Percentiles rank a stretch among this genome's conserved stretches.
These are phyloP conservation scores for Curvularia verruculosa DNA, from an alignment of 2,329 filamentous ascomycete genomes.

Conservation along the genomic window DNA sequence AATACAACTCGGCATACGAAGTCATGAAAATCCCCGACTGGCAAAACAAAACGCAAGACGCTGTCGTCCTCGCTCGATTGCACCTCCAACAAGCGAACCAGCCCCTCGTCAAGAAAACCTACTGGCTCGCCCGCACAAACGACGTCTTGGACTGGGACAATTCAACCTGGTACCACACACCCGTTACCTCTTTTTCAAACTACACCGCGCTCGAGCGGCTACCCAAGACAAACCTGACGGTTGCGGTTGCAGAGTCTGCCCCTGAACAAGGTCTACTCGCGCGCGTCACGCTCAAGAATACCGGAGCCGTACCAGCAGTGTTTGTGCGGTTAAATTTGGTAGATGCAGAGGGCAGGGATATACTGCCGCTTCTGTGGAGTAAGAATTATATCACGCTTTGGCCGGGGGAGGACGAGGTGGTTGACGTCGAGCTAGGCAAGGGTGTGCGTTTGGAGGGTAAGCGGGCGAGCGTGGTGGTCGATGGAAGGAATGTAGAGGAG, in stretches of 20 bases:
- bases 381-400: constrained; percentile 69
- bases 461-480: constrained; percentile 3
- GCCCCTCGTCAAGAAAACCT: constrained; percentile 63
- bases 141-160: constrained; percentile 63
- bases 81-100: constrained; percentile 48
- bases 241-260: background rate
- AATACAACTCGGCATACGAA: constrained; percentile 51
- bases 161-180: constrained; percentile 66
- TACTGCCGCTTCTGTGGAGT: constrained; percentile 62
- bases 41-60: constrained; percentile 42
- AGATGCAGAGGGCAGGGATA: constrained; percentile 52
- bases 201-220: constrained; percentile 53
- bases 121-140: constrained; percentile 59
- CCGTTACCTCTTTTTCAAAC: constrained; percentile 59
- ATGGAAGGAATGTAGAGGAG: constrained; percentile 17
- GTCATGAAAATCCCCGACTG: constrained; percentile 38
- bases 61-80: constrained; percentile 59
- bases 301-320: constrained; percentile 60
- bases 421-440: constrained; percentile 11
- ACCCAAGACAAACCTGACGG: background rate
- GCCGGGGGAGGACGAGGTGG: constrained; percentile 59
- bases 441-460: background rate
- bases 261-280: constrained; percentile 50
- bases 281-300: constrained; percentile 52
- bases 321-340: constrained; percentile 62